phyloP scores from a whole-genome alignment of 1,284 basidiomycete species.

The Pseudozyma pruni region DNA sequence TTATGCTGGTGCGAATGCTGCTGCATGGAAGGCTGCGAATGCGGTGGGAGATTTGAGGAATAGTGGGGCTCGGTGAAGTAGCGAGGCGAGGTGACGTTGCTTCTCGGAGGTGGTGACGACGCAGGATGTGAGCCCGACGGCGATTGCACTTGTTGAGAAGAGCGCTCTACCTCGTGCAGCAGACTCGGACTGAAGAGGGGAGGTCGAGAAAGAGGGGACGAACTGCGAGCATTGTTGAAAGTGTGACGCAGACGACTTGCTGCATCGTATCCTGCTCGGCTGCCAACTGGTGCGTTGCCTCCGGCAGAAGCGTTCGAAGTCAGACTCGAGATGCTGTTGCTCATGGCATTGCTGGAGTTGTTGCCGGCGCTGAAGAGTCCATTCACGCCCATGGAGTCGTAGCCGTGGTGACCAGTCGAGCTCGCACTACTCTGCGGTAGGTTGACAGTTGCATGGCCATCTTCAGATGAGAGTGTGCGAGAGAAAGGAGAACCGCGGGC shows the following conservation, averaged over 20 bases:
- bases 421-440: slow-evolving; percentile 15
- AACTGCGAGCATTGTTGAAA: slow-evolving; percentile 39
- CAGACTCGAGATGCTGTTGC: slow-evolving; percentile 33
- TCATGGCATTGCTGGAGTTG: slow-evolving; percentile 16
- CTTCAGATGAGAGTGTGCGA: slow-evolving; percentile 23
- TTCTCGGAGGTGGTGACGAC: slow-evolving; percentile 38
- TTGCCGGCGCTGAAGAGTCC: slow-evolving; percentile 1
- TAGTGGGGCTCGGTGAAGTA: slow-evolving; percentile 33
- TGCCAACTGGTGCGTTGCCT: slow-evolving; percentile 11
- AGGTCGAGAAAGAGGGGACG: slow-evolving; percentile 39
- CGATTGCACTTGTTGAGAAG: slow-evolving; percentile 18
- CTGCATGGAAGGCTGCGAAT: slow-evolving; percentile 16
- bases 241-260: slow-evolving; percentile 37
- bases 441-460: slow-evolving; percentile 38
- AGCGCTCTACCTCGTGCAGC: slow-evolving; percentile 32
- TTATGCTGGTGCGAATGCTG: slow-evolving; percentile 8
- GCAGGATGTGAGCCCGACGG: slow-evolving; percentile 38
- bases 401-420: slow-evolving; percentile 1
- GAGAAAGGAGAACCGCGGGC: slow-evolving; percentile 14
- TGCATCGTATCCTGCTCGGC: slow-evolving; percentile 25
- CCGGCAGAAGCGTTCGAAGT: neutral
- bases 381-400: slow-evolving; percentile 19
- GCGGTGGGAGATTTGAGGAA: slow-evolving; percentile 14
- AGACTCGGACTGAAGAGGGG: slow-evolving; percentile 40
- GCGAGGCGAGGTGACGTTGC: slow-evolving; percentile 37